Base-by-base conservation (phyloP, 2,329 filamentous ascomycete species). In the Pseudogymnoascus pannorum region DNA sequence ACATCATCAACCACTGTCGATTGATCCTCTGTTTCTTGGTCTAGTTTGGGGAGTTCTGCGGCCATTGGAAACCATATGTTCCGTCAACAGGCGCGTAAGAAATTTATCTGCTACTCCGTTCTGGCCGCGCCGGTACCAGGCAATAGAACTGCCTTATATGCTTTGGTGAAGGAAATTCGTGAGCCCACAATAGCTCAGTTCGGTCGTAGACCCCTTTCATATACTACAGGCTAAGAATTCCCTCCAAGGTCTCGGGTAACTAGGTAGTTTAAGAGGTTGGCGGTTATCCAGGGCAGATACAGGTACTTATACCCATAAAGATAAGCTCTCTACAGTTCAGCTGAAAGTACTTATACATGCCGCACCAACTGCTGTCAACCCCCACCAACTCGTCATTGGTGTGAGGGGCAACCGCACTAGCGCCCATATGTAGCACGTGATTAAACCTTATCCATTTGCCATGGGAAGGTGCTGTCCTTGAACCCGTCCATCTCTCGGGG, bases 261-360 rank as follows among this genome's bases (percentile, higher is more conserved):
- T 31, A 54, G 48, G 48, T 54, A 18, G 48, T 54, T 54, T 31
- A 31, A 16, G 48, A 31, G 44, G 48, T 54, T 54, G 48, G 48
- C 6, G 5, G 24, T 7, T 18, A 3, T 54, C 8, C 44, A 51
- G 44, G 44, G 24, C 24, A 51, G n/a, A 18, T 11, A 7, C n/a
- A 54, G 14, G 48, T 54, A 54, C 26, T 18, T 9, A 12, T 31
- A 54, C 48, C 8, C 31, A 18, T 3, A 18, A 2, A 12, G n/a
- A 16, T 14, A 31, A 1, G 12, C 2, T 6, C n/a, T 18, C n/a
- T 11, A 18, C 26, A 31, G 48, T 20, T 18, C 9, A 31, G 26
- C 18, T 54, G 3, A 3, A 54, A 12, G 48, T 54, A 54, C 24
- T 29, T 12, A 31, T 31, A 54, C 48, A 31, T 54, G 31, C 8